Conservation (phyloP, 805 yeast genomes). For the Danielia reshetovae region DNA sequence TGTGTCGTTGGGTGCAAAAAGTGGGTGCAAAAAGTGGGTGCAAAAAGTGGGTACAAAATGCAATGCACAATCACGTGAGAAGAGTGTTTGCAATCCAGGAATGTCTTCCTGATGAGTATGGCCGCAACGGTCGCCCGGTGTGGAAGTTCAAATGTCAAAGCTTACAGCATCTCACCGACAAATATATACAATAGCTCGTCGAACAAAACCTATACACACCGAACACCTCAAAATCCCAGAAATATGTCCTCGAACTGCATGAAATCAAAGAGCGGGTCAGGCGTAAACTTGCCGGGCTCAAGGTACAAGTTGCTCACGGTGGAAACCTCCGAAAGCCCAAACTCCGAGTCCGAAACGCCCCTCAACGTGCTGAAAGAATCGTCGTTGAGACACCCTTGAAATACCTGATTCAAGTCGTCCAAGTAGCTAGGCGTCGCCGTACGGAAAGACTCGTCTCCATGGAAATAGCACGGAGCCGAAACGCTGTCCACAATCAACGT, state of each 20-base stretch:
- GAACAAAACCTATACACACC: not conserved
- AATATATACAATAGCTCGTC: too few relatives aligned
- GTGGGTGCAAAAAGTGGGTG: too few relatives aligned
- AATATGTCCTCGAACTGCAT: not conserved
- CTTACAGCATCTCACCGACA: too few relatives aligned
- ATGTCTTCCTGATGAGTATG: too few relatives aligned
- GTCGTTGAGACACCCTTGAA: not conserved
- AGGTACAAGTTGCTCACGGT: not conserved
- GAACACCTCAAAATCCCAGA: not conserved
- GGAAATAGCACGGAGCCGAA: not conserved
- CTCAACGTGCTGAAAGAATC: not conserved
- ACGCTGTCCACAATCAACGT: not conserved
- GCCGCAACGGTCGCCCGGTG: too few relatives aligned
- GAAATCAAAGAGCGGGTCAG: not conserved
- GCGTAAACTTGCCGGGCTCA: not conserved
- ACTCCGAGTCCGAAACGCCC: too few relatives aligned
- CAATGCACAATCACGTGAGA: too few relatives aligned
- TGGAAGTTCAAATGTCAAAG: too few relatives aligned
- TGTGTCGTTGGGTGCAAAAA: too few relatives aligned
- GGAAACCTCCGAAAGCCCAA: too few relatives aligned
- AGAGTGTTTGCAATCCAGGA: too few relatives aligned
- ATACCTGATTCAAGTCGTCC: not conserved
- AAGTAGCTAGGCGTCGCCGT: not conserved
- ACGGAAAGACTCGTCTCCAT: not conserved
- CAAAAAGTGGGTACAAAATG: too few relatives aligned